A percentile compares a stretch with the other conserved stretches of the same genome.
phyloP scores from a whole-genome alignment of 2,329 filamentous ascomycete species.

The Aspergillus sojae region DNA sequence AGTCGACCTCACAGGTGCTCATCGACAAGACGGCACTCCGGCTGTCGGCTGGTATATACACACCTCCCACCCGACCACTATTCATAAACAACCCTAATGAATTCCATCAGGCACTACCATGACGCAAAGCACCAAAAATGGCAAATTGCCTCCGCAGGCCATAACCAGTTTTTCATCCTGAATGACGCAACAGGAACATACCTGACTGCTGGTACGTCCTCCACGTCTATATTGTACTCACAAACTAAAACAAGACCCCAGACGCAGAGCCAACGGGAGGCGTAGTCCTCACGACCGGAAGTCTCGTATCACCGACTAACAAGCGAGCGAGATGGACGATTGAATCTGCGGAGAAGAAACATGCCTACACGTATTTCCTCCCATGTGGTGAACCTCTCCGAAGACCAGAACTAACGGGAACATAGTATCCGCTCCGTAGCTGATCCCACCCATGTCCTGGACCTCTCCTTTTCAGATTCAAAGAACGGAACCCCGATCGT shows the following conservation, averaged over 20 bases:
- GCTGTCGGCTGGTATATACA: neutral
- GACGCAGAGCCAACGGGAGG: neutral
- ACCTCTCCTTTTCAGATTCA: neutral
- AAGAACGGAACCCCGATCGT: neutral
- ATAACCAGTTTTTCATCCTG: neutral
- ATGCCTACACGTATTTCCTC: neutral
- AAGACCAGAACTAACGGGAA: accelerated
- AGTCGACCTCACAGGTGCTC: neutral
- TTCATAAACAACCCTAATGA: too few species aligned
- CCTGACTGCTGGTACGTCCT: neutral
- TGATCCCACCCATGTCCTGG: neutral
- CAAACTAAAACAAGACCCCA: neutral
- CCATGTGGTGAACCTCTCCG: neutral
- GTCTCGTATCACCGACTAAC: neutral
- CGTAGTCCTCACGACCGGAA: neutral
- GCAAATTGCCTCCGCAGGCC: neutral
- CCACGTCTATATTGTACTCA: neutral
- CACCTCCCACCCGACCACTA: neutral
- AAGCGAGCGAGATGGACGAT: neutral
- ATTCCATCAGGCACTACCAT: neutral
- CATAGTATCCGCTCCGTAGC: neutral
- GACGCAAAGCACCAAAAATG: neutral
- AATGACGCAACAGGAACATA: neutral
- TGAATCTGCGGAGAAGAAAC: neutral
- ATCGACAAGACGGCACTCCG: neutral